These are phyloP conservation scores for Strobilomyces dryophilus DNA, from an alignment of 768 basidiomycete genomes.

Conservation along the genomic window DNA sequence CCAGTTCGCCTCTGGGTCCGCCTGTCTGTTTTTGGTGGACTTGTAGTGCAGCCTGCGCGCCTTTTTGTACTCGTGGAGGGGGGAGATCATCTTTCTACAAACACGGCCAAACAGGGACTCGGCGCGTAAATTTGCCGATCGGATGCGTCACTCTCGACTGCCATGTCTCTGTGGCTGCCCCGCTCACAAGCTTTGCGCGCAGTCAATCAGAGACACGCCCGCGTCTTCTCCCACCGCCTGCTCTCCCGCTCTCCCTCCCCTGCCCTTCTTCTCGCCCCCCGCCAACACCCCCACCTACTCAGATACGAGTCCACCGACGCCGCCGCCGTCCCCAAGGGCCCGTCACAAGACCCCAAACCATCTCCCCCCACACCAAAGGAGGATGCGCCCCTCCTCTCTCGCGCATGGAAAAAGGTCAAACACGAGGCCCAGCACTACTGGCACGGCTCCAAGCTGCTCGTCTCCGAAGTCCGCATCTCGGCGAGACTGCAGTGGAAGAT, in stretches of 20 bases:
- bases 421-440: slow-evolving; percentile 96
- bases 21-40: slow-evolving; percentile 51
- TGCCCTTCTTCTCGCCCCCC: slow-evolving; percentile 21
- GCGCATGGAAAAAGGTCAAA: slow-evolving; percentile 91
- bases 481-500: slow-evolving; percentile 87
- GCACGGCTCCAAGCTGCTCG: slow-evolving; percentile 92
- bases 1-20: slow-evolving; percentile 50
- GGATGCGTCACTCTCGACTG: background rate
- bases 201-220: slow-evolving; percentile 15
- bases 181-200: slow-evolving; percentile 46
- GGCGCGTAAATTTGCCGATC: slow-evolving; percentile 7
- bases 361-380: slow-evolving; percentile 48
- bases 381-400: slow-evolving; percentile 44
- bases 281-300: background rate
- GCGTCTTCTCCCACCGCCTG: slow-evolving; percentile 5
- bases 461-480: slow-evolving; percentile 91
- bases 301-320: slow-evolving; percentile 12
- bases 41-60: slow-evolving; percentile 56
- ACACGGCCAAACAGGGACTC: slow-evolving; percentile 21
- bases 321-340: slow-evolving; percentile 15
- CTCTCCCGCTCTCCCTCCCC: slow-evolving; percentile 18
- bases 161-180: slow-evolving; percentile 79
- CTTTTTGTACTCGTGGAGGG: slow-evolving; percentile 46
- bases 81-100: slow-evolving; percentile 24
- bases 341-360: slow-evolving; percentile 40